Conservation (phyloP, 2,329 filamentous ascomycete species). For the Tolypocladium pustulatum region DNA sequence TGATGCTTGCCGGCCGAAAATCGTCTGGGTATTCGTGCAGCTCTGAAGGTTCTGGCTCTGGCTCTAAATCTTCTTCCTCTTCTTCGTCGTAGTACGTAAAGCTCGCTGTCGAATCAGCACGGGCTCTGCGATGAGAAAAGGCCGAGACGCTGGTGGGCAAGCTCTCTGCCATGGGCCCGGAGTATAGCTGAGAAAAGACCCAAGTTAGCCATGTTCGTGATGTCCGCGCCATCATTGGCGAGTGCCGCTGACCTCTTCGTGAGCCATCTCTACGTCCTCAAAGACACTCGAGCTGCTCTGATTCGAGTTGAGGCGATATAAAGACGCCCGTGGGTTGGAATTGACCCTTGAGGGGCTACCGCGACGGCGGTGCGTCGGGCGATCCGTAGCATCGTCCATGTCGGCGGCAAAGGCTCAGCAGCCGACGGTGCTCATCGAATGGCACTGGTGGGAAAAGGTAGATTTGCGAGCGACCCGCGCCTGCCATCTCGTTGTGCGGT, state of each 20-base stretch:
- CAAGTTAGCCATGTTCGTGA: neutral
- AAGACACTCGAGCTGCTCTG: slow-evolving; percentile 72
- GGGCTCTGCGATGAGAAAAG: slow-evolving; percentile 72
- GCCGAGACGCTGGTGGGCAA: slow-evolving; percentile 90
- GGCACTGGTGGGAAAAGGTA: neutral
- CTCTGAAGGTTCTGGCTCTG: slow-evolving; percentile 18
- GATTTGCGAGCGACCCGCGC: neutral
- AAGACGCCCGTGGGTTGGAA: slow-evolving; percentile 1
- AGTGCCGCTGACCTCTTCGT: slow-evolving; percentile 60
- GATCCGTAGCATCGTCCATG: slow-evolving; percentile 2
- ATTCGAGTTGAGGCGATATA: slow-evolving; percentile 57
- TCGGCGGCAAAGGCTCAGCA: slow-evolving; percentile 1
- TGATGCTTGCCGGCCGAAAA: slow-evolving; percentile 9
- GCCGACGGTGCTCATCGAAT: neutral
- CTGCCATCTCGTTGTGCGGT: neutral
- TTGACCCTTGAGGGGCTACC: neutral
- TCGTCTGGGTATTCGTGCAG: slow-evolving; percentile 19
- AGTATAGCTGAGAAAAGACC: slow-evolving; percentile 53
- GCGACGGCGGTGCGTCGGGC: neutral
- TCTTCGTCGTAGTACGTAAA: slow-evolving; percentile 83
- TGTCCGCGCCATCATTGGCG: no score
- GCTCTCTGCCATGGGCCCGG: slow-evolving; percentile 88
- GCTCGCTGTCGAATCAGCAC: slow-evolving; percentile 76
- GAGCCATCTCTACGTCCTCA: slow-evolving; percentile 97
- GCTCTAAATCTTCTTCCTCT: slow-evolving; percentile 21